Base-by-base conservation (phyloP, 345 rosid genomes). In the Populus euphratica region DNA sequence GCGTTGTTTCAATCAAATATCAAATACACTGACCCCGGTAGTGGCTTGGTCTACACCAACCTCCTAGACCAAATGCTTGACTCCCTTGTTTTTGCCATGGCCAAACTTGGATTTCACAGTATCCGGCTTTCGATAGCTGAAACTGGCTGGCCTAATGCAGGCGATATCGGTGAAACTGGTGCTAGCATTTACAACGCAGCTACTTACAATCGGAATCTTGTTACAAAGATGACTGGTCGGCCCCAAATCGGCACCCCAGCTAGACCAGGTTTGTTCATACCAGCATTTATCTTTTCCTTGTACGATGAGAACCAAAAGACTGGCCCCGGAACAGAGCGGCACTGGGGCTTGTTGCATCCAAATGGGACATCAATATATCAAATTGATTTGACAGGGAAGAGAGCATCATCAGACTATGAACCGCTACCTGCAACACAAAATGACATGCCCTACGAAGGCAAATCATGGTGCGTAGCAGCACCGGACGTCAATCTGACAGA, bases 21-120 rank as follows among this genome's bases (percentile, higher is more conserved):
- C 8, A 86, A 72, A 70, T 89, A 86, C 80, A 88, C 88, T 41
- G 97, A 94, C 73, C 92, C 87, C 0, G 79, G 47, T 20, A 91
- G 83, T 69, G 80, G 86, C 27, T 79, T 91, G 23, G 69, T 73
- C 52, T 94, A 94, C 84, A 84, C 87, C 35, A 94, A 92, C 78
- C 86, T 91, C 54, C 81, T 94, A 3, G 98, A 93, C 86, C 91
- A 92, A 79, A 91, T 93, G 97, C 91, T 92, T 2, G 97, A 94
- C 69, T 89, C 93, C 0, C 76, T 88, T 16, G 65, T 83, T 39
- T 89, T 83, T 5, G 97, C 96, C 5, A 89, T 90, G 88, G 65
- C 79, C 44, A 92, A 78, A 81, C 91, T 92, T 0, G 97, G 97
- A 17, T 90, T 75, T 85, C 86, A 82, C 0, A 49, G 85, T 17